Evolutionary conservation across 179 eudicot species (phyloP), one percentile per base, ranked within the genome.

Genomic region (Sideroxylon spinosum): DNA sequence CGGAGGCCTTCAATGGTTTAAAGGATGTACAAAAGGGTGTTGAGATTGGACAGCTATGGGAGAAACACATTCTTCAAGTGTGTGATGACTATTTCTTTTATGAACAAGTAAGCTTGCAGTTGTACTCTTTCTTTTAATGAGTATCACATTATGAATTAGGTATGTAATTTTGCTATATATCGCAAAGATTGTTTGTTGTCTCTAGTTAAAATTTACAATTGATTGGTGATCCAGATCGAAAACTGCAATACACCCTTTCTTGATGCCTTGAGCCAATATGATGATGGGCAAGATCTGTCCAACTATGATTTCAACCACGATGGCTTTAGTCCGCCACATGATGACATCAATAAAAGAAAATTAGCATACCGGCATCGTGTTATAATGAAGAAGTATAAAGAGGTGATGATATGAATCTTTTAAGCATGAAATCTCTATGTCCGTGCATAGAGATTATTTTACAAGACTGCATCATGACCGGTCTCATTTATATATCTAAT

Each of bases 31-130:
- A 90, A 28, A 90, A 79, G 87, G 97, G 94, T 28, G 79, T 86
- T 70, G 92, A 90, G 61, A 89, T 93, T 78, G 98, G 98, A 68
- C 88, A 90, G 80, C 82, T 79, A 73, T 95, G 99, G 99, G 99
- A 95, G 85, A 88, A 84, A 61, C 84, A 84, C 32, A 93, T 95
- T 84, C 95, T 95, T 83, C 91, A 88, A 77, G 84, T 93, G 68
- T 88, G 98, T 55, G 98, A 95, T 80, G 84, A 80, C 48, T 85
- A 87, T 86, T 95, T 93, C 93, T 91, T 95, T 50, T 93, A 93
- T 80, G 92, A 95, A 78, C 95, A 95, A 83, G 98, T 92, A 81
- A 71, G 89, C 71, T 66, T 17, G 44, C 56, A 19, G 22, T 60
- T 73, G 61, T 23, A 44, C 22, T 28, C 8, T 29, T 66, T 37